Percentiles rank a stretch among this genome's conserved stretches.
Evolutionary conservation across 768 basidiomycete species (phyloP).

Genomic region (Phaffia tasmanica): DNA sequence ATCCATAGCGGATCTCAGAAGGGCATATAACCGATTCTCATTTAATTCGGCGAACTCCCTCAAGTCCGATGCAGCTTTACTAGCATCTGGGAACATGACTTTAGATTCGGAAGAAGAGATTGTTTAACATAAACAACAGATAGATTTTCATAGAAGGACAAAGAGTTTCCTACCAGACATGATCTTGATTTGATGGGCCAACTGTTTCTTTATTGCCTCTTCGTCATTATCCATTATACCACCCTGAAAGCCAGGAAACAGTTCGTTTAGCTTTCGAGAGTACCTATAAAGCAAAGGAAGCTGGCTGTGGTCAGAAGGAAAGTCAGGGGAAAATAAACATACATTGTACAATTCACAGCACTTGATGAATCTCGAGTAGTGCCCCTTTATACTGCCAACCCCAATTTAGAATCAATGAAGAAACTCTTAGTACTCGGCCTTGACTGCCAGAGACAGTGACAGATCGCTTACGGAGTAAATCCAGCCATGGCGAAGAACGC

Average conservation of each 20-base stretch:
- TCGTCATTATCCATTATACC: slow-evolving; percentile 49
- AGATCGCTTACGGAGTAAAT: slow-evolving; percentile 41
- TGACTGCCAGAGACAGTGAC: neutral
- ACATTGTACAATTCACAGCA: slow-evolving; percentile 76
- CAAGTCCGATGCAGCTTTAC: slow-evolving; percentile 67
- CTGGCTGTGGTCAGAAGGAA: too few species aligned
- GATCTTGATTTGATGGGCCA: too few species aligned
- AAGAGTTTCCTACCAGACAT: slow-evolving; percentile 48
- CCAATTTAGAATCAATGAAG: neutral
- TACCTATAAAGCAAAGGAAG: slow-evolving; percentile 56
- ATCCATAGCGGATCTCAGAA: slow-evolving; percentile 70
- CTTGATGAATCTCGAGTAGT: slow-evolving; percentile 46
- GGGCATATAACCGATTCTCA: slow-evolving; percentile 71
- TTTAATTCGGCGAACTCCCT: slow-evolving; percentile 73
- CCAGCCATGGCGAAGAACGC: slow-evolving; percentile 53
- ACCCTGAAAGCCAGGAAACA: slow-evolving; percentile 52
- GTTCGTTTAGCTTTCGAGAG: slow-evolving; percentile 61
- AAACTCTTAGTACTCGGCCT: neutral
- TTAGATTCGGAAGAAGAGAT: neutral
- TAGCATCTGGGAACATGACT: slow-evolving; percentile 51
- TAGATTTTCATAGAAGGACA: neutral
- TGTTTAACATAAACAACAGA: neutral
- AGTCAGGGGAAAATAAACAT: slow-evolving; percentile 34
- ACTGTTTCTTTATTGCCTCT: slow-evolving; percentile 28
- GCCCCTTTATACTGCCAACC: neutral